These are phyloP conservation scores for Przewalskia tangutica DNA, from an alignment of 257 asterid species.

Conservation along the genomic window DNA sequence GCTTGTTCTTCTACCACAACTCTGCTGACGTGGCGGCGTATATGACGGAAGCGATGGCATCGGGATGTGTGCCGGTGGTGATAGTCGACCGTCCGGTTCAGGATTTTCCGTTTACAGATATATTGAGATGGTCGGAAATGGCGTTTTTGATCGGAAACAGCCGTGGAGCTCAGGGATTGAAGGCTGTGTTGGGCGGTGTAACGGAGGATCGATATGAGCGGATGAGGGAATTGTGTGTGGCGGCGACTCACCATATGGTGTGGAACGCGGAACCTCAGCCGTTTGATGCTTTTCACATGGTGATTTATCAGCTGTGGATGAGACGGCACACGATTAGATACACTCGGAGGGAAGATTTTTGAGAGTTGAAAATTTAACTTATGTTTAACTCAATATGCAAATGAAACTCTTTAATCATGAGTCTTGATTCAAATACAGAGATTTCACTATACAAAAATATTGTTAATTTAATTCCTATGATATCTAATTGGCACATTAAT, in stretches of 20 bases:
- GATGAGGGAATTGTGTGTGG: conserved; percentile 46
- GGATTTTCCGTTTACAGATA: conserved; percentile 81
- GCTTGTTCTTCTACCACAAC: conserved; percentile 35
- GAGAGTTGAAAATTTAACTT: background rate
- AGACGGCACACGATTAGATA: conserved; percentile 79
- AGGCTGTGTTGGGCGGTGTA: conserved; percentile 37
- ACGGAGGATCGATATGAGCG: conserved; percentile 32
- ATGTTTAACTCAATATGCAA: no score
- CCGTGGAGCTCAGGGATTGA: conserved; percentile 48
- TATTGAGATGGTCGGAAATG: conserved; percentile 64
- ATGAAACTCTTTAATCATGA: no score
- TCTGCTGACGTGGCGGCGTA: conserved; percentile 32
- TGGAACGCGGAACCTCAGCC: conserved; percentile 71
- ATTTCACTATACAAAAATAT: no score
- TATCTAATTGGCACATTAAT: no score
- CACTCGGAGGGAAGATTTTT: conserved; percentile 35
- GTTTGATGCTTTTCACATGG: conserved; percentile 76
- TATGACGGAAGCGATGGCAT: conserved; percentile 54
- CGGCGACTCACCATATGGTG: conserved; percentile 63
- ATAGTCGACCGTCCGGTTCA: conserved; percentile 72
- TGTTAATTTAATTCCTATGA: no score
- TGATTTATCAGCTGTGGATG: conserved; percentile 82
- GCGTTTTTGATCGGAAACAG: conserved; percentile 37
- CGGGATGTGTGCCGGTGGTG: conserved; percentile 83
- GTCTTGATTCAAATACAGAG: no score